Base-by-base conservation (phyloP, 495 filamentous ascomycete species). In the Glarea lozoyensis region DNA sequence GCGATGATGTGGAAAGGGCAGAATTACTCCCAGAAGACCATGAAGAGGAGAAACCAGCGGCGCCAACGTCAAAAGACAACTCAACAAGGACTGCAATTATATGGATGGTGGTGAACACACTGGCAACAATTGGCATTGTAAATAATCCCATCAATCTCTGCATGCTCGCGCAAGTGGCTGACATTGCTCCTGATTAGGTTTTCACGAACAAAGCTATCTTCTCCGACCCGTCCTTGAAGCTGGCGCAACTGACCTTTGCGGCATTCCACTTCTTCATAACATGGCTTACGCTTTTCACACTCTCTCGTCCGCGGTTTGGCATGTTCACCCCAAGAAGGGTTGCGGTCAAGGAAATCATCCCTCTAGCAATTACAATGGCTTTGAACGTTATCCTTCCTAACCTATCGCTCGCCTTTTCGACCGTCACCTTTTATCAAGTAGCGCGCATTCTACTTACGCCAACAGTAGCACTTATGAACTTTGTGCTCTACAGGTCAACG, bases 141-240 rank as follows among this genome's bases (percentile, higher is more conserved):
- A 45, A 64, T 54, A 15, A n/a, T 16, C n/a, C n/a, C n/a, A n/a
- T n/a, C n/a, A n/a, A n/a, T n/a, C n/a, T n/a, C n/a, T n/a, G n/a
- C n/a, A n/a, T n/a, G n/a, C n/a, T n/a, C n/a, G n/a, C n/a, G n/a
- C n/a, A n/a, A n/a, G n/a, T n/a, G n/a, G n/a, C n/a, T n/a, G n/a
- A n/a, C n/a, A n/a, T n/a, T n/a, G n/a, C n/a, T n/a, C n/a, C n/a
- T n/a, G n/a, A 7, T n/a, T 47, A 85, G 82, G 79, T 87, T 39
- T 86, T 86, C 58, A 82, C 76, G 29, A 87, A 86, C 62, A 86
- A 87, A 60, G 72, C 69, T 33, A 83, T 87, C 52, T 84, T 87
- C 61, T 73, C 77, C 17, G 70, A 83, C 45, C 69, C 75, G 16
- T 72, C 70, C 39, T 70, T 86, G 50, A 76, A 75, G 46, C 66